Evolutionary conservation across 2,329 filamentous ascomycete genomes (phyloP).

Genomic region (Pseudopithomyces maydicus): DNA sequence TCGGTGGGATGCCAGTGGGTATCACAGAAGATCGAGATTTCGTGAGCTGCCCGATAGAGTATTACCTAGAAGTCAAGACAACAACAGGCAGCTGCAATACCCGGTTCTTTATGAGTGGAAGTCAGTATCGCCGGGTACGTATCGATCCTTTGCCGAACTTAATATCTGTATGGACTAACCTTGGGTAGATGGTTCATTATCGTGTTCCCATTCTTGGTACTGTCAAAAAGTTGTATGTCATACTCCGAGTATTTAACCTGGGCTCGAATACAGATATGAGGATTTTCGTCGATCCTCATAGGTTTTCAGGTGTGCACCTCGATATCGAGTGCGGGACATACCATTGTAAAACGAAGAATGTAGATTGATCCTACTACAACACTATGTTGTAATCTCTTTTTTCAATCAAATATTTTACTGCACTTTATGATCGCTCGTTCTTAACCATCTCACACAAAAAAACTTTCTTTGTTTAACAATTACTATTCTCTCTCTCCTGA

Average conservation of each 20-base stretch:
- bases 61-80: constrained; percentile 60
- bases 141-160: neutral
- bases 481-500: too few species aligned
- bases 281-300: constrained; percentile 45
- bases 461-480: too few species aligned
- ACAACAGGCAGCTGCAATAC: constrained; percentile 47
- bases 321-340: neutral
- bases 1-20: constrained; percentile 30
- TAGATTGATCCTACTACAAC: too few species aligned
- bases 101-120: constrained; percentile 55
- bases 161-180: neutral
- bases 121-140: constrained; percentile 47
- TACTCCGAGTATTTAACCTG: constrained; percentile 50
- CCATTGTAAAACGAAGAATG: neutral
- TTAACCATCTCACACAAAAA: too few species aligned
- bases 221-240: constrained; percentile 42
- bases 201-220: neutral
- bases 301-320: neutral
- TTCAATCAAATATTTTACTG: too few species aligned
- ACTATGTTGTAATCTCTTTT: too few species aligned
- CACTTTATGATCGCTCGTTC: too few species aligned
- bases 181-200: constrained; percentile 10
- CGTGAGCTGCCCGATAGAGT: constrained; percentile 39
- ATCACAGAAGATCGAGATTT: constrained; percentile 32
- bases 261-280: constrained; percentile 38